phyloP scores from a whole-genome alignment of 352 stramenopile species.

The Peronospora farinosa region DNA sequence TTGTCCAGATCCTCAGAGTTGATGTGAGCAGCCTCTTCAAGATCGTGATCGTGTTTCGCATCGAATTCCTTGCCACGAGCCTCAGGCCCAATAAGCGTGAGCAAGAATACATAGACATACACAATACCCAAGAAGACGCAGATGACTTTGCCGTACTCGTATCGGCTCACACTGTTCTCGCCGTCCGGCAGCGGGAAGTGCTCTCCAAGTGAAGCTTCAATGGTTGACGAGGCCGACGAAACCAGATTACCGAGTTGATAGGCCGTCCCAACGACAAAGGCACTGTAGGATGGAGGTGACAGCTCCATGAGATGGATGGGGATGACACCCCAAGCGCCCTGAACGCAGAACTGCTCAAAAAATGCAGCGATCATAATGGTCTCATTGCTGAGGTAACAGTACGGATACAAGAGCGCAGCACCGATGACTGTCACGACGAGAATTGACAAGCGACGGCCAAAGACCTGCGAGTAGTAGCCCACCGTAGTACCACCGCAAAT shows the following conservation, averaged over 20 bases:
- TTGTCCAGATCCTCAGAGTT: conserved; percentile 31
- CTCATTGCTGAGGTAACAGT: conserved; percentile 32
- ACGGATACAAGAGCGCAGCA: conserved; percentile 41
- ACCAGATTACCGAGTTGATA: conserved; percentile 58
- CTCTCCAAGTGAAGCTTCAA: conserved; percentile 43
- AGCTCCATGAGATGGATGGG: conserved; percentile 45
- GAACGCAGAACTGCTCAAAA: conserved; percentile 37
- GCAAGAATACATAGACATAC: conserved; percentile 41
- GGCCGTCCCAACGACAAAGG: conserved; percentile 40
- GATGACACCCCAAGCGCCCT: conserved; percentile 48
- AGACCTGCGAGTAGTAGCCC: conserved; percentile 50
- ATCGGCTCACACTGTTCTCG: conserved; percentile 22
- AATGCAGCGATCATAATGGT: conserved; percentile 38
- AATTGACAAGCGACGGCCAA: conserved; percentile 43
- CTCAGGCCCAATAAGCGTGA: conserved; percentile 44
- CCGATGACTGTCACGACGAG: conserved; percentile 29
- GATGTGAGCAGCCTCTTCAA: conserved; percentile 29
- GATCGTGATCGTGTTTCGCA: conserved; percentile 31
- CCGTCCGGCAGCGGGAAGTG: conserved; percentile 35
- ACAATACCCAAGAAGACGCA: conserved; percentile 41
- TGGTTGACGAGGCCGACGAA: conserved; percentile 45
- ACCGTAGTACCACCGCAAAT: conserved; percentile 43
- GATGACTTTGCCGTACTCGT: conserved; percentile 51
- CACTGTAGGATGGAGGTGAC: conserved; percentile 43
- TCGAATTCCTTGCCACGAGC: conserved; percentile 48